Evolutionary conservation across 495 filamentous ascomycete species (phyloP).

Genomic region (Aspergillus conjunctus): DNA sequence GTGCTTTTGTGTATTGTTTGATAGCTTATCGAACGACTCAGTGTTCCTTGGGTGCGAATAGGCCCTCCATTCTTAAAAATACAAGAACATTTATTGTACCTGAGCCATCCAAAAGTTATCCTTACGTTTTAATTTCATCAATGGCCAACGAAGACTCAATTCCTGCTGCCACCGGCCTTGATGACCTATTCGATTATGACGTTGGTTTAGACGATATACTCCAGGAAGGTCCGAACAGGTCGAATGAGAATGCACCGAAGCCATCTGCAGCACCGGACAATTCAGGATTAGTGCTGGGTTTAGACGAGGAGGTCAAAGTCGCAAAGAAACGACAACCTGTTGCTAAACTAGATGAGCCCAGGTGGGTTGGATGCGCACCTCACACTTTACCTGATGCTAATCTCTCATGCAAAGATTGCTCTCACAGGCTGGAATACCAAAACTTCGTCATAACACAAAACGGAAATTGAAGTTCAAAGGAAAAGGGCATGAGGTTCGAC

Average conservation of each 20-base stretch:
- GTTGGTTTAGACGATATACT: constrained; percentile 56
- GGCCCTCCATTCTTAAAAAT: neutral
- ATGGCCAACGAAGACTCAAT: constrained; percentile 20
- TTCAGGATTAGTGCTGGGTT: constrained; percentile 55
- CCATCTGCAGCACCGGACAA: constrained; percentile 35
- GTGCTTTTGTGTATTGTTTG: neutral
- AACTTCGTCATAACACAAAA: constrained; percentile 69
- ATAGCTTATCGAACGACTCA: neutral
- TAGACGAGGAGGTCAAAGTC: constrained; percentile 86
- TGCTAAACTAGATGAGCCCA: constrained; percentile 83
- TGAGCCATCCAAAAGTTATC: neutral
- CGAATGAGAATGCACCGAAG: constrained; percentile 29
- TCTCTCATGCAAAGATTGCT: constrained; percentile 58
- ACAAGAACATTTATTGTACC: too few species aligned
- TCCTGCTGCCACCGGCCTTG: constrained; percentile 39
- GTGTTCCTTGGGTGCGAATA: neutral
- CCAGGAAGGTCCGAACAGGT: constrained; percentile 40
- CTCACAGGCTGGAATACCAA: constrained; percentile 79
- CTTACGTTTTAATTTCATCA: neutral
- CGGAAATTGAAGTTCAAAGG: constrained; percentile 80
- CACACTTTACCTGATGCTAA: neutral
- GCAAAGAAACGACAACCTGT: constrained; percentile 70
- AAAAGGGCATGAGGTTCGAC: constrained; percentile 84
- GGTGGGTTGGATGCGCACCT: constrained; percentile 49
- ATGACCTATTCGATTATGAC: constrained; percentile 75